Conservation (phyloP, 2,329 filamentous ascomycete genomes). For the Drechslerella coelobrocha region DNA sequence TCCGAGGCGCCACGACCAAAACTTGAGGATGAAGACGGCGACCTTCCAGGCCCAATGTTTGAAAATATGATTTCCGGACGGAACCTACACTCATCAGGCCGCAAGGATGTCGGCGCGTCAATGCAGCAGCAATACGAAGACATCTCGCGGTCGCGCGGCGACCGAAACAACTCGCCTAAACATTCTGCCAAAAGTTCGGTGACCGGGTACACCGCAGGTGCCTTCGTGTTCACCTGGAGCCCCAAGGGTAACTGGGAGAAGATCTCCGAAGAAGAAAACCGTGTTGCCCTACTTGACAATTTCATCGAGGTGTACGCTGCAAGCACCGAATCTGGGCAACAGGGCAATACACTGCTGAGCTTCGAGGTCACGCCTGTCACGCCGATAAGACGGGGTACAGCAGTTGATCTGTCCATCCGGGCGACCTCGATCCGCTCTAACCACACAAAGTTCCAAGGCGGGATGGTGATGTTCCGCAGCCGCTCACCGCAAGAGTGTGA, state of each 20-base stretch:
- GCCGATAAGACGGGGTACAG: conserved; percentile 85
- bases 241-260: conserved; percentile 47
- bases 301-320: conserved; percentile 44
- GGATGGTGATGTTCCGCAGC: conserved; percentile 79
- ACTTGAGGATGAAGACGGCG: conserved; percentile 62
- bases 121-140: conserved; percentile 36
- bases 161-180: conserved; percentile 46
- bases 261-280: conserved; percentile 38
- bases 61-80: conserved; percentile 65
- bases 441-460: conserved; percentile 71
- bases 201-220: conserved; percentile 31
- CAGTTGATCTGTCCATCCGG: conserved; percentile 90
- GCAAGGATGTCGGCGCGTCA: conserved; percentile 49
- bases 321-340: conserved; percentile 47
- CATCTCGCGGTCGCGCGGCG: conserved; percentile 14
- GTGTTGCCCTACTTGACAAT: conserved; percentile 31
- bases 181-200: conserved; percentile 42
- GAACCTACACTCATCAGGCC: conserved; percentile 54
- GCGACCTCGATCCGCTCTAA: conserved; percentile 68
- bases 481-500: conserved; percentile 78
- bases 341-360: conserved; percentile 65
- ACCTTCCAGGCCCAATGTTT: conserved; percentile 64
- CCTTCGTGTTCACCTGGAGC: conserved; percentile 43
- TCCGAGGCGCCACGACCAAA: conserved; percentile 64
- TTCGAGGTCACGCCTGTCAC: conserved; percentile 91